Evolutionary conservation across 176 grass and related monocot genomes (phyloP).

Genomic region (Stipa capillata): DNA sequence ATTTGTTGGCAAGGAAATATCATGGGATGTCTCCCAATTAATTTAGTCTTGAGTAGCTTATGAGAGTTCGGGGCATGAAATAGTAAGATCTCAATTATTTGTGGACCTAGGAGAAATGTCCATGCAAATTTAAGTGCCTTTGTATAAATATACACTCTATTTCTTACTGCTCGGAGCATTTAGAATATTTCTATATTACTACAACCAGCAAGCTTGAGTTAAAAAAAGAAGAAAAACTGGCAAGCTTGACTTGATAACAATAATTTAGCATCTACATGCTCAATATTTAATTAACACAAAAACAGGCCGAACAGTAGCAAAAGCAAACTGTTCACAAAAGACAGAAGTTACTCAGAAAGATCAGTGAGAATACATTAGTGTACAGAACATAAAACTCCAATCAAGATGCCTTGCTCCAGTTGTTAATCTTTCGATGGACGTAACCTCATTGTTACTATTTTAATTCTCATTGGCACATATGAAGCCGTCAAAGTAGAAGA

Average conservation of each 20-base stretch:
- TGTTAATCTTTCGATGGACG: conserved; percentile 2
- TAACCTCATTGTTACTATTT: conserved; percentile 4
- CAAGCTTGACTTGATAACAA: background rate
- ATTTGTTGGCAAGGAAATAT: background rate
- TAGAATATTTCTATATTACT: background rate
- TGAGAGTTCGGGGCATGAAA: background rate
- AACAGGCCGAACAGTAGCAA: background rate
- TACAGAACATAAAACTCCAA: conserved; percentile 9
- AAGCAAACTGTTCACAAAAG: background rate
- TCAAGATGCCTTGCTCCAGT: conserved; percentile 21
- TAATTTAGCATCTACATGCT: conserved; percentile 6
- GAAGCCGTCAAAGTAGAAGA: conserved; percentile 36
- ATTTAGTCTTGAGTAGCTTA: background rate
- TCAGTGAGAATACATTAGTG: background rate
- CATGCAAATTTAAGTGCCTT: background rate
- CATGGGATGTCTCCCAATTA: background rate
- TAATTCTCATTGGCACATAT: conserved; percentile 28
- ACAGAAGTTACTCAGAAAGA: conserved; percentile 27
- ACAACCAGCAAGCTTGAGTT: background rate
- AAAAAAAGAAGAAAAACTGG: too few species aligned
- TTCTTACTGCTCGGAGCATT: background rate
- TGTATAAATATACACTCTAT: too few species aligned
- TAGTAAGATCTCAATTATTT: background rate
- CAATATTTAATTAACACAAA: conserved; percentile 16
- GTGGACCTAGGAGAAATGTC: background rate